Percentiles rank a stretch among this genome's conserved stretches.
These are phyloP conservation scores for Pseudogymnoascus sp. DNA, from an alignment of 2,329 filamentous ascomycete genomes.

Conservation along the genomic window DNA sequence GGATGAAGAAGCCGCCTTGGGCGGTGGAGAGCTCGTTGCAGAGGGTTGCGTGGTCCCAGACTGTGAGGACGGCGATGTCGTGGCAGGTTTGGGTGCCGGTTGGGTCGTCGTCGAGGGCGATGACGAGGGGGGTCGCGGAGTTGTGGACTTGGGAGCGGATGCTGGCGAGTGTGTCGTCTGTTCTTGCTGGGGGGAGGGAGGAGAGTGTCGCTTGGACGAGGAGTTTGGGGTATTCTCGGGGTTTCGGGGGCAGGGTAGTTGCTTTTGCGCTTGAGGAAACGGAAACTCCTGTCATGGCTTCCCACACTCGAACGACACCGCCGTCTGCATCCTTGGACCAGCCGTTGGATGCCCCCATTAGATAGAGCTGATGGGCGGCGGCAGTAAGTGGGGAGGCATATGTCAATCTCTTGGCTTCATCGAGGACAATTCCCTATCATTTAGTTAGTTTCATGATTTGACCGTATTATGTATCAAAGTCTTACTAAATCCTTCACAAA, in stretches of 20 bases:
- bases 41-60: constrained; percentile 41
- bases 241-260: neutral
- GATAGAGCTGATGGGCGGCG: constrained; percentile 27
- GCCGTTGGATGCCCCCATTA: constrained; percentile 26
- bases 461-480: neutral
- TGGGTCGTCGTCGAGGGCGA: constrained; percentile 46
- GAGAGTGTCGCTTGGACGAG: constrained; percentile 10
- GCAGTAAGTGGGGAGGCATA: constrained; percentile 26
- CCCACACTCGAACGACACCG: constrained; percentile 31
- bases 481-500: constrained; percentile 21
- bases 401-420: constrained; percentile 26
- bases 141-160: constrained; percentile 11
- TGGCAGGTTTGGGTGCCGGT: constrained; percentile 57
- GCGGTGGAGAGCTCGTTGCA: constrained; percentile 35
- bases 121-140: constrained; percentile 19
- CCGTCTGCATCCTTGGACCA: constrained; percentile 26
- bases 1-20: constrained; percentile 47
- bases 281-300: constrained; percentile 18
- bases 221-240: constrained; percentile 11
- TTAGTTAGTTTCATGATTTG: constrained; percentile 17
- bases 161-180: constrained; percentile 2
- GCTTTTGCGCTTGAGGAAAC: constrained; percentile 11
- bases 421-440: constrained; percentile 23
- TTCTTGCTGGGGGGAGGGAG: constrained; percentile 9
- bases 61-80: constrained; percentile 45